Evolutionary conservation across 768 basidiomycete genomes (phyloP).

Genomic region (Podaxis mareebaensis): DNA sequence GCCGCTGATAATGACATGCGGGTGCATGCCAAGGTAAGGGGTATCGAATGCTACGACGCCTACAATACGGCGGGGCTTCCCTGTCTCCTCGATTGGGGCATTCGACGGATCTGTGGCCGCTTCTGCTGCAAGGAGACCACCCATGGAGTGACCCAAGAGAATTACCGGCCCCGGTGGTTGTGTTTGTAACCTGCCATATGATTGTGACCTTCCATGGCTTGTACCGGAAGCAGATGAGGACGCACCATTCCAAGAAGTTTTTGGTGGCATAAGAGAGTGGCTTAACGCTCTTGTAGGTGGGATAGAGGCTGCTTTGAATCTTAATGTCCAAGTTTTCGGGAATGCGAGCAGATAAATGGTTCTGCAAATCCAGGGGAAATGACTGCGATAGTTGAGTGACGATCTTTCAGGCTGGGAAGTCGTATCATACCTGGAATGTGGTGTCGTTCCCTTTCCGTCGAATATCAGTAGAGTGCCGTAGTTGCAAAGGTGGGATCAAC

Average conservation of each 20-base stretch:
- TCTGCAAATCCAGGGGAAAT: constrained; percentile 57
- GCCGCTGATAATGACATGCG: constrained; percentile 58
- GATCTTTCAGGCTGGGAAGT: background rate
- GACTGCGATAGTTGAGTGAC: constrained; percentile 32
- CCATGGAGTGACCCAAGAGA: constrained; percentile 61
- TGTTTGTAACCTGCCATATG: constrained; percentile 44
- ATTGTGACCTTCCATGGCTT: background rate
- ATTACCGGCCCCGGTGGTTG: constrained; percentile 59
- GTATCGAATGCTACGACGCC: constrained; percentile 61
- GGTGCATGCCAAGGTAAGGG: constrained; percentile 63
- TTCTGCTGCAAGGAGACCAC: constrained; percentile 58
- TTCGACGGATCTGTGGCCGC: constrained; percentile 48
- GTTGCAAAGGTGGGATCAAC: constrained; percentile 25
- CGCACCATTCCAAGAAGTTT: constrained; percentile 58
- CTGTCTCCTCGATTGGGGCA: constrained; percentile 26
- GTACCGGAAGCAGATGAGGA: constrained; percentile 5
- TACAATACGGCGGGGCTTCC: constrained; percentile 44
- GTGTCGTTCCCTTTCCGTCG: constrained; percentile 49
- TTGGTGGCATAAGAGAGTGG: constrained; percentile 50
- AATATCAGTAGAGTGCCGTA: constrained; percentile 4
- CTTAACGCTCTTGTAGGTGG: constrained; percentile 59
- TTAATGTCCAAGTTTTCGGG: constrained; percentile 36
- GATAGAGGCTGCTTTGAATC: constrained; percentile 53
- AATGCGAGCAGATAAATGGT: constrained; percentile 35
- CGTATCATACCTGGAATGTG: constrained; percentile 48